A percentile compares a stretch with the other conserved stretches of the same genome.
These are phyloP conservation scores for Melocanna baccifera DNA, from an alignment of 176 grass and related monocot genomes.

Conservation along the genomic window DNA sequence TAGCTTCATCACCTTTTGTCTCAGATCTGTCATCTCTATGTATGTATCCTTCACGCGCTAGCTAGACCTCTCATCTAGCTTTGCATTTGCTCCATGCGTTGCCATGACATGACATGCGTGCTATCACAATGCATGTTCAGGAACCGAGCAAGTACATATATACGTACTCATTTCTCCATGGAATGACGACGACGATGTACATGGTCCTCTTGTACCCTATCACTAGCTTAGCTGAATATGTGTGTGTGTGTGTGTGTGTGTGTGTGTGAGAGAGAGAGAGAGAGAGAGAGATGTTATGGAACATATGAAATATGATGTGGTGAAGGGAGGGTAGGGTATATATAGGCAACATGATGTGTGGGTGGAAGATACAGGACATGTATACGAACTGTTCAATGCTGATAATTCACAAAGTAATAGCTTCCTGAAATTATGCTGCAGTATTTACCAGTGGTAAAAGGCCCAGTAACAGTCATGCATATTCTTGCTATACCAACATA, in stretches of 20 bases:
- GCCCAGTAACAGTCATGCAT: not conserved
- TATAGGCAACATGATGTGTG: not conserved
- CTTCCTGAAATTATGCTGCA: not conserved
- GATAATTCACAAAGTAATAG: not conserved
- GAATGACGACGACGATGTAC: not conserved
- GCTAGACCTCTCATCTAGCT: no score
- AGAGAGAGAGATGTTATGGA: not conserved
- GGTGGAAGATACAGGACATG: not conserved
- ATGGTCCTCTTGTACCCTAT: not conserved
- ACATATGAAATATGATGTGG: not conserved
- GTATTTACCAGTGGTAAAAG: conserved; percentile 5
- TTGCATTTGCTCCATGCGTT: not conserved
- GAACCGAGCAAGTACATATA: not conserved
- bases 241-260: no score
- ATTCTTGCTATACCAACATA: not conserved
- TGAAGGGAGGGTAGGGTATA: not conserved
- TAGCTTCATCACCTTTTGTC: conserved; percentile 22
- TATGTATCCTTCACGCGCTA: not conserved
- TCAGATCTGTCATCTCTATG: not conserved
- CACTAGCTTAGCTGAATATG: not conserved
- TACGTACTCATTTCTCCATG: not conserved
- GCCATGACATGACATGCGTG: not conserved
- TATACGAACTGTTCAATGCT: not conserved
- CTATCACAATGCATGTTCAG: not conserved
- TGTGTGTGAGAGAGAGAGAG: not conserved